Conservation (phyloP, 225 moss, liverwort and hornwort genomes). For the Marchantia polymorpha region DNA sequence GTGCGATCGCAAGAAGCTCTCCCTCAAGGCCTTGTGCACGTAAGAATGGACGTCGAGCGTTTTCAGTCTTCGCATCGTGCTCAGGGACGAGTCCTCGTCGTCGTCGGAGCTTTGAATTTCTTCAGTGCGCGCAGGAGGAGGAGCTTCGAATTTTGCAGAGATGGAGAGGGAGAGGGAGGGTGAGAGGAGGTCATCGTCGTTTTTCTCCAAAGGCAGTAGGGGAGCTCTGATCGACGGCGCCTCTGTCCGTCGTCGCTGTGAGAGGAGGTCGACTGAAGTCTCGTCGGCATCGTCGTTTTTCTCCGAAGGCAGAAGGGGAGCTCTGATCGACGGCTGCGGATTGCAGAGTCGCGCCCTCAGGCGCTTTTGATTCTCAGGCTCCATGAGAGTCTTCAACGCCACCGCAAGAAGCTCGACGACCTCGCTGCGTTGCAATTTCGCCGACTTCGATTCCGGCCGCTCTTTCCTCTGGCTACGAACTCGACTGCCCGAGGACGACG, state of each 20-base stretch:
- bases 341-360: conserved; percentile 6
- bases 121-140: too few relatives aligned
- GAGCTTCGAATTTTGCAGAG: too few relatives aligned
- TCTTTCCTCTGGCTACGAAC: neutral
- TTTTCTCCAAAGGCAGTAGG: neutral
- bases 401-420: conserved; percentile 9
- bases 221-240: neutral
- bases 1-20: conserved; percentile 53
- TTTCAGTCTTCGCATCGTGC: conserved; percentile 53
- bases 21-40: conserved; percentile 54
- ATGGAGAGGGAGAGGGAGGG: neutral
- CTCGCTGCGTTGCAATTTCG: conserved; percentile 15
- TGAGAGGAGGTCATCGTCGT: too few relatives aligned
- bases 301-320: neutral
- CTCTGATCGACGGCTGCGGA: neutral
- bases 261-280: too few relatives aligned
- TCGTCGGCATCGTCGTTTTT: too few relatives aligned
- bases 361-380: conserved; percentile 11
- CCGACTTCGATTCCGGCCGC: neutral
- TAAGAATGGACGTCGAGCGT: conserved; percentile 62
- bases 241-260: neutral
- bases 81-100: conserved; percentile 15
- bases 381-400: conserved; percentile 1
- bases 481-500: neutral
- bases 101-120: too few relatives aligned